phyloP scores from a whole-genome alignment of 345 rosid species.

The Euphorbia peplus region DNA sequence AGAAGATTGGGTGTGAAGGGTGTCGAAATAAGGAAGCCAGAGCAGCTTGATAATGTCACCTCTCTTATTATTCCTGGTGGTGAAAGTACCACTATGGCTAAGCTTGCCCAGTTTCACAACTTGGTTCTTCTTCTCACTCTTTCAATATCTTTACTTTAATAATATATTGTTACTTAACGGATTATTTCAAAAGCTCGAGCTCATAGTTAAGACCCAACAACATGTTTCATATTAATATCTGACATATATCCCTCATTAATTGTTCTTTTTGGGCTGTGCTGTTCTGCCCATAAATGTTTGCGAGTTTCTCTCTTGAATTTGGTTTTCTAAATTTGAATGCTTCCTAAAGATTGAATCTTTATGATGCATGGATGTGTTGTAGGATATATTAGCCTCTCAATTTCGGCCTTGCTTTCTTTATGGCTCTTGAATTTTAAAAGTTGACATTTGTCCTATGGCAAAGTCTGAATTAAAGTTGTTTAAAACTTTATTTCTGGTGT shows the following conservation, averaged over 20 bases:
- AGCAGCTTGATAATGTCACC: slow-evolving; percentile 60
- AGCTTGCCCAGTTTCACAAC: slow-evolving; percentile 84
- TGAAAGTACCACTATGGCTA: slow-evolving; percentile 99
- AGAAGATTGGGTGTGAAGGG: slow-evolving; percentile 86
- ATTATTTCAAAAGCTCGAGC: too few relatives aligned
- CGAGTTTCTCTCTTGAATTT: not conserved
- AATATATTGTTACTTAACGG: too few relatives aligned
- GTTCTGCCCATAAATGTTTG: not conserved
- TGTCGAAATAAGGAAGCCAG: slow-evolving; percentile 81
- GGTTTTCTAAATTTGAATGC: not conserved
- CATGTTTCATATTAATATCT: too few relatives aligned
- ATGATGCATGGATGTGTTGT: not conserved
- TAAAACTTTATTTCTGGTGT: too few relatives aligned
- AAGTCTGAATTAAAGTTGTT: too few relatives aligned
- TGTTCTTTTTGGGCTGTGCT: not conserved
- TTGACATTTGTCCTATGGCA: too few relatives aligned
- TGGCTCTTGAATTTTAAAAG: too few relatives aligned
- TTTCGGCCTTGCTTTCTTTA: too few relatives aligned
- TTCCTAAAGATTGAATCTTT: not conserved
- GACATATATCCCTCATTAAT: not conserved
- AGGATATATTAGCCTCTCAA: too few relatives aligned
- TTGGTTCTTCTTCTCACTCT: slow-evolving; percentile 38
- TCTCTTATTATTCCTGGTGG: slow-evolving; percentile 98
- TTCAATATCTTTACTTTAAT: not conserved
- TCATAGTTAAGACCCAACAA: too few relatives aligned